Conservation (phyloP, 2,329 filamentous ascomycete genomes). For the Penicillium rolfsii region DNA sequence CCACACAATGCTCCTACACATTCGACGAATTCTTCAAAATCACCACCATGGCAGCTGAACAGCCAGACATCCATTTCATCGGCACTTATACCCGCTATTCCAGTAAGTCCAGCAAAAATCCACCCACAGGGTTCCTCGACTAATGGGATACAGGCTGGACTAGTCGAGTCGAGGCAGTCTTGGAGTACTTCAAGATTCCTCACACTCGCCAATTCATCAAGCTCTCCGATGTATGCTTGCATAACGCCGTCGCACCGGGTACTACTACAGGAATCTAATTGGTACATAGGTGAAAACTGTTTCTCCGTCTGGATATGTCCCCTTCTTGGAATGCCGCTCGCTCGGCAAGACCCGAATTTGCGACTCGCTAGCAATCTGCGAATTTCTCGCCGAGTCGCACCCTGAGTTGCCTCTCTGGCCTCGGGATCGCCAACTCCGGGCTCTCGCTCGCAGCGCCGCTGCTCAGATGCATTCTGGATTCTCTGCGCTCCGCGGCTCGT, state of each 20-base stretch:
- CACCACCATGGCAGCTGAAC: conserved; percentile 19
- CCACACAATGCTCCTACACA: not conserved
- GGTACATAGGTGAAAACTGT: conserved; percentile 26
- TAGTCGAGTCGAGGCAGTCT: conserved; percentile 36
- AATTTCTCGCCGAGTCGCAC: conserved; percentile 39
- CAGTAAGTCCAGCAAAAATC: conserved; percentile 26
- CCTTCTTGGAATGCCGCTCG: conserved; percentile 32
- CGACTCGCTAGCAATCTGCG: conserved; percentile 40
- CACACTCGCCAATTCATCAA: conserved; percentile 31
- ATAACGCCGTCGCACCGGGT: not conserved
- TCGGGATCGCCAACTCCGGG: conserved; percentile 36
- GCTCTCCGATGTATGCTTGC: conserved; percentile 30
- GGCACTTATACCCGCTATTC: conserved; percentile 40
- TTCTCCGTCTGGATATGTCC: conserved; percentile 38
- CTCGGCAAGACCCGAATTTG: conserved; percentile 29
- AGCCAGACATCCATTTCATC: conserved; percentile 35
- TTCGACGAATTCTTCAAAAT: not conserved
- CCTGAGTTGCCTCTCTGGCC: conserved; percentile 38
- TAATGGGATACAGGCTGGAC: conserved; percentile 38
- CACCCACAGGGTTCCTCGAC: not conserved
- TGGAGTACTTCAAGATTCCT: conserved; percentile 42
- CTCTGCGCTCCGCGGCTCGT: conserved; percentile 29
- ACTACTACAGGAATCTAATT: not conserved
- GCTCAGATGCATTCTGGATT: conserved; percentile 44
- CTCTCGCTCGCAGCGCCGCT: conserved; percentile 36